Evolutionary conservation across 805 yeast species (phyloP).

Genomic region (Maudiozyma pseudohumilis): DNA sequence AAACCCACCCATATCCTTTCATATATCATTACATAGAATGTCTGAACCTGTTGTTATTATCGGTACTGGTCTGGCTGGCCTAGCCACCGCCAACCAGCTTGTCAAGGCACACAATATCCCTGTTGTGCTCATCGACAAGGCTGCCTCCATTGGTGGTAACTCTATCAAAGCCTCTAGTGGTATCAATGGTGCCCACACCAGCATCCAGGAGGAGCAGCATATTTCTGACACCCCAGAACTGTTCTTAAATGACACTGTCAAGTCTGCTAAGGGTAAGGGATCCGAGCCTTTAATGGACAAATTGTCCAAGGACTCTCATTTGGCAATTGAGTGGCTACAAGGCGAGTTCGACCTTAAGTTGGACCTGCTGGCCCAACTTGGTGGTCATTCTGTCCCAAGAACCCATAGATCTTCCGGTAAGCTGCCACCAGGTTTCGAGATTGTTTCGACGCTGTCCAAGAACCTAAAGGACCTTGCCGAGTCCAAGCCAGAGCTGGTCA

Average conservation of each 20-base stretch:
- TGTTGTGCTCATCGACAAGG: conserved; percentile 41
- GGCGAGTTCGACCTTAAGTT: conserved; percentile 51
- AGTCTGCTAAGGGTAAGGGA: conserved; percentile 55
- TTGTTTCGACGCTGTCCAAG: conserved; percentile 37
- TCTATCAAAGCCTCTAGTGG: conserved; percentile 56
- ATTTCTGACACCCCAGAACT: conserved; percentile 48
- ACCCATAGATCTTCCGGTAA: conserved; percentile 66
- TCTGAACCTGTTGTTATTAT: conserved; percentile 35
- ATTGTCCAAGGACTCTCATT: conserved; percentile 50
- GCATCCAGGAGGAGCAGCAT: conserved; percentile 42
- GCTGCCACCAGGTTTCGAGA: conserved; percentile 52
- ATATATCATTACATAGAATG: not conserved
- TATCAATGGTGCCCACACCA: conserved; percentile 60
- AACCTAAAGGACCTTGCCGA: conserved; percentile 29
- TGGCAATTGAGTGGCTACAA: conserved; percentile 68
- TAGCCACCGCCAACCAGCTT: conserved; percentile 36
- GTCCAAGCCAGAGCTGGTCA: conserved; percentile 23
- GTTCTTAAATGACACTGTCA: conserved; percentile 57
- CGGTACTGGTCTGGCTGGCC: conserved; percentile 51
- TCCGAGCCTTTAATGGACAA: conserved; percentile 48
- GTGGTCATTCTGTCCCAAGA: conserved; percentile 74
- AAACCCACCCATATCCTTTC: not conserved
- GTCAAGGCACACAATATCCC: conserved; percentile 30
- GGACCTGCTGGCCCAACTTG: conserved; percentile 61
- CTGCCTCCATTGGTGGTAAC: conserved; percentile 44